Conservation (phyloP, 1,284 basidiomycete genomes). For the Trichosporon ovoides region DNA sequence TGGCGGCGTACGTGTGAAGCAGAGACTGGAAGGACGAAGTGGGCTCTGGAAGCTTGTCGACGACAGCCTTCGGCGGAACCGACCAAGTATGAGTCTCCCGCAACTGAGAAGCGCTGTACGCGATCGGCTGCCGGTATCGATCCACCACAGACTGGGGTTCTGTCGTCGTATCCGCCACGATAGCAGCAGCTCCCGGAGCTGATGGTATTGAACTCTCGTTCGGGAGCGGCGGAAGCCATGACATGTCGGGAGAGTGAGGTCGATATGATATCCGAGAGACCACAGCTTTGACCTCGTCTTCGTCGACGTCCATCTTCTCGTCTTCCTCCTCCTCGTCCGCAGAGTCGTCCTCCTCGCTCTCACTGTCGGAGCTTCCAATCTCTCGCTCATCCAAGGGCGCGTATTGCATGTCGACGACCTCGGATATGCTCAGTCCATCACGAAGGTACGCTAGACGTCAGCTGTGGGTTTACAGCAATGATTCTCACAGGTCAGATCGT, state of each 20-base stretch:
- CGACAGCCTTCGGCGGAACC: conserved; percentile 26
- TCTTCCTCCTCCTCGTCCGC: conserved; percentile 5
- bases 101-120: conserved; percentile 34
- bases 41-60: conserved; percentile 9
- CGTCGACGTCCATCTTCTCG: conserved; percentile 19
- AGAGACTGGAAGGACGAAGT: conserved; percentile 34
- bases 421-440: conserved; percentile 26
- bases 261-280: conserved; percentile 6
- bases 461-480: not conserved
- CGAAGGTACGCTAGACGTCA: conserved; percentile 24
- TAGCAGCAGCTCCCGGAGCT: not conserved
- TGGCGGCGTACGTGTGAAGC: conserved; percentile 30
- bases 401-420: conserved; percentile 27
- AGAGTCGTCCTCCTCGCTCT: conserved; percentile 12
- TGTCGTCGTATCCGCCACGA: conserved; percentile 1
- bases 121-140: conserved; percentile 32
- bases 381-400: conserved; percentile 22
- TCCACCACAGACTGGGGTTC: conserved; percentile 34
- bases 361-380: conserved; percentile 11
- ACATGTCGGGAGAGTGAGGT: conserved; percentile 19
- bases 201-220: conserved; percentile 8
- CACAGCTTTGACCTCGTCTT: not conserved
- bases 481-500: conserved; percentile 28
- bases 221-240: conserved; percentile 41
- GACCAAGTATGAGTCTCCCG: conserved; percentile 25